Conservation (phyloP, 2,329 filamentous ascomycete species). For the Xylariomycetidae sp. region DNA sequence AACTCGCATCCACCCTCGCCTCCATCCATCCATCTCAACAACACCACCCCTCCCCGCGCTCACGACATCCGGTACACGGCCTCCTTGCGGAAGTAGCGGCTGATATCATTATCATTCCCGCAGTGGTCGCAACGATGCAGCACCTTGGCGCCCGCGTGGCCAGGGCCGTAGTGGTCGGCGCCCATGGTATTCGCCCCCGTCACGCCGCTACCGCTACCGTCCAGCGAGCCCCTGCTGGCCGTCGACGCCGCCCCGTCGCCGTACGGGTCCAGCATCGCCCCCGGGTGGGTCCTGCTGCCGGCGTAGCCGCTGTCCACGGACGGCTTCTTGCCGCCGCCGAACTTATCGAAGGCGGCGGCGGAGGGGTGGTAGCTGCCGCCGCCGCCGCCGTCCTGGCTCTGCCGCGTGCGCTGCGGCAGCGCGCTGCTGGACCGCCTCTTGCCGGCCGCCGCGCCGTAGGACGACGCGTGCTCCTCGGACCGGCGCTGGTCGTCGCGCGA, state of each 20-base stretch:
- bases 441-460: too few relatives aligned
- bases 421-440: too few relatives aligned
- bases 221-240: too few relatives aligned
- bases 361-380: not conserved
- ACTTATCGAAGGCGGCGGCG: not conserved
- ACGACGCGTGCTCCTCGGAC: too few relatives aligned
- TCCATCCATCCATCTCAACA: too few relatives aligned
- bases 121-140: slow-evolving; percentile 15
- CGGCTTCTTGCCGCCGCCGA: not conserved
- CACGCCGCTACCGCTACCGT: too few relatives aligned
- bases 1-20: too few relatives aligned
- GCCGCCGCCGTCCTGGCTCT: not conserved
- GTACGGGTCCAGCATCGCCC: too few relatives aligned
- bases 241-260: not conserved
- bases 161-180: slow-evolving; percentile 13
- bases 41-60: too few relatives aligned
- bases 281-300: too few relatives aligned
- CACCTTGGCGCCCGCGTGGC: slow-evolving; percentile 14
- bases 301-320: too few relatives aligned
- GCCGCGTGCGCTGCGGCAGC: not conserved
- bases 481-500: too few relatives aligned
- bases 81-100: slow-evolving; percentile 16
- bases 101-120: slow-evolving; percentile 16
- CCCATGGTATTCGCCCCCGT: slow-evolving; percentile 3
- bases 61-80: slow-evolving; percentile 15